Evolutionary conservation across 495 filamentous ascomycete genomes (phyloP).

Genomic region (Chaetomium fimeti): DNA sequence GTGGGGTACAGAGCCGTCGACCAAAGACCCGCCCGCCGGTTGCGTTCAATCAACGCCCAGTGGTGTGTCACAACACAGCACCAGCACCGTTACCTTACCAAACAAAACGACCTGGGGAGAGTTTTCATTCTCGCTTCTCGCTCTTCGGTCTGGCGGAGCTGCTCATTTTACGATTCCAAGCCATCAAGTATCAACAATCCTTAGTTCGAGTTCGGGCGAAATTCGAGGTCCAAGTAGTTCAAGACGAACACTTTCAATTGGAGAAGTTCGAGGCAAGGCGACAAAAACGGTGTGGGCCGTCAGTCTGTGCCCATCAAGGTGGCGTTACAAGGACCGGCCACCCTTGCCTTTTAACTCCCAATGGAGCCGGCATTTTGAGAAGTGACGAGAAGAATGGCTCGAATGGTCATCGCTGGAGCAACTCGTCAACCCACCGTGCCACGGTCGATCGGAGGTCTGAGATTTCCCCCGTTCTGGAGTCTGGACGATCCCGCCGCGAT

Average conservation of each 20-base stretch:
- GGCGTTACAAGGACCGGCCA: neutral
- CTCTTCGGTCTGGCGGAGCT: too few relatives aligned
- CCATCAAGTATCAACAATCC: too few relatives aligned
- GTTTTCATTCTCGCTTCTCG: too few relatives aligned
- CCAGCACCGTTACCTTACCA: too few relatives aligned
- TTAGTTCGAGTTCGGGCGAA: too few relatives aligned
- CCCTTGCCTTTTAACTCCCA: neutral
- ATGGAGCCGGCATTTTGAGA: neutral
- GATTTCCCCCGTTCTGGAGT: neutral
- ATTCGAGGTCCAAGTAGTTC: too few relatives aligned
- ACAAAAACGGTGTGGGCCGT: neutral
- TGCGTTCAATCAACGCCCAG: slow-evolving; percentile 9
- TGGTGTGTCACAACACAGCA: slow-evolving; percentile 1
- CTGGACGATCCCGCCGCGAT: too few relatives aligned
- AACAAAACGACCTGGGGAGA: too few relatives aligned
- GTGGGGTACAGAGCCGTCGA: slow-evolving; percentile 7
- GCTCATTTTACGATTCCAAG: too few relatives aligned
- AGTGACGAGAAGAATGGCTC: neutral
- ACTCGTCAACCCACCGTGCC: neutral
- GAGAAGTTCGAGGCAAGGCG: neutral
- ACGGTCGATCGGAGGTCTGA: neutral
- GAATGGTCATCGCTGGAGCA: neutral
- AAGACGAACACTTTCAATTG: neutral
- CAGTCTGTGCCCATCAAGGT: slow-evolving; percentile 1
- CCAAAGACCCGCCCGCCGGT: neutral